Evolutionary conservation across 148 eudicot species (phyloP).

Genomic region (Rhododendron ovatum): DNA sequence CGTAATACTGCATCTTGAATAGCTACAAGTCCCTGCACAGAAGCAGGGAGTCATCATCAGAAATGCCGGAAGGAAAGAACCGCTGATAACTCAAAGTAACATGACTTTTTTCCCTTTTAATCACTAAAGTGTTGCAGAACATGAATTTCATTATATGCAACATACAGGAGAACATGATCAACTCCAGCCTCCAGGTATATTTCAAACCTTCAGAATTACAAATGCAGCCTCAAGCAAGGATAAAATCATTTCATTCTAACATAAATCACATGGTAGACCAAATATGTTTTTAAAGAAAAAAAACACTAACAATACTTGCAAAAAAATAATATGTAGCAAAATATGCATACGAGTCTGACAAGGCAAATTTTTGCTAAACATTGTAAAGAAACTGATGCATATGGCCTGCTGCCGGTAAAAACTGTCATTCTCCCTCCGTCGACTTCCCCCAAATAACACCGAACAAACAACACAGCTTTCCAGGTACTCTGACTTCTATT

Average conservation of each 20-base stretch:
- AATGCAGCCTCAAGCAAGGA: not conserved
- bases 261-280: not conserved
- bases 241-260: not conserved
- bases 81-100: not conserved
- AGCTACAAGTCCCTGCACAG: constrained; percentile 48
- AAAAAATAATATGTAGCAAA: not conserved
- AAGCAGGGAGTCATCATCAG: not conserved
- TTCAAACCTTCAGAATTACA: not conserved
- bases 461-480: not conserved
- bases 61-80: not conserved
- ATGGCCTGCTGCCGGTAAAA: not conserved
- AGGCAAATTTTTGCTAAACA: not conserved
- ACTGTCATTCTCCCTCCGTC: not conserved
- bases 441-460: not conserved
- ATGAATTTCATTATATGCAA: not conserved
- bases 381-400: not conserved
- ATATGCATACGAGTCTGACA: not conserved
- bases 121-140: not conserved
- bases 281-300: not conserved
- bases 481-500: not conserved
- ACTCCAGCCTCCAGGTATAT: not conserved
- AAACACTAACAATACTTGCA: too few relatives aligned
- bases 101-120: not conserved
- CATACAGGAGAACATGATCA: not conserved
- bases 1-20: constrained; percentile 65